Base-by-base conservation (phyloP, 345 rosid genomes). In the Firmiana major region DNA sequence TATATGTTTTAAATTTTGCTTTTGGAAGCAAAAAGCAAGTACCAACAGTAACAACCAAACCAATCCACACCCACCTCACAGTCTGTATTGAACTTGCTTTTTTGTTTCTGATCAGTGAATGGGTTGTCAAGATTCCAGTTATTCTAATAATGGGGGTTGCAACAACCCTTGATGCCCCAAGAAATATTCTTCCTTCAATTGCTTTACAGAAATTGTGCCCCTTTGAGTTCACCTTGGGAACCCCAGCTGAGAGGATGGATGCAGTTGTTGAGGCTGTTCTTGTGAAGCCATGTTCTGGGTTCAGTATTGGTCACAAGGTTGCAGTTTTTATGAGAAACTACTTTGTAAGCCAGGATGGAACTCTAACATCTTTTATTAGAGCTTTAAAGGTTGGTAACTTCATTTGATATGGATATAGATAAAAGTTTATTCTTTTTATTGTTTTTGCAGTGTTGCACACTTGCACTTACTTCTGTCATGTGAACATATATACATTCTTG, bases 171-270 rank as follows among this genome's bases (percentile, higher is more conserved):
- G 97, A 93, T 83, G 89, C 90, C 21, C 88, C 84, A 54, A 87
- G 86, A 85, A 88, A 75, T 71, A 83, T 88, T 74, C 90, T 96
- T 78, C 81, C 88, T 63, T 88, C 88, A 75, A 87, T 81, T 58
- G 88, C 89, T 9, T 85, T 93, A 58, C 98, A 89, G 80, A 81
- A 80, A 80, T 80, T 96, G 82, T 80, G 84, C 76, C 89, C 93
- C 81, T 83, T 65, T 79, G 89, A 78, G 81, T 96, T 96, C 89
- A 88, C 84, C 80, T 81, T 96, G 77, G 91, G 91, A 74, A 87
- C 91, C 58, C 93, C 94, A n/a, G 83, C 83, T 0, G 97, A 95
- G 85, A 89, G 90, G 78, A 89, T 95, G 97, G 92, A 95, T 84
- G 92, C 97, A 69, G 73, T 95, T 73, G 87, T 92, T 54, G 86